These are phyloP conservation scores for Nicotiana obtusifolia DNA, from an alignment of 257 asterid species.

Conservation along the genomic window DNA sequence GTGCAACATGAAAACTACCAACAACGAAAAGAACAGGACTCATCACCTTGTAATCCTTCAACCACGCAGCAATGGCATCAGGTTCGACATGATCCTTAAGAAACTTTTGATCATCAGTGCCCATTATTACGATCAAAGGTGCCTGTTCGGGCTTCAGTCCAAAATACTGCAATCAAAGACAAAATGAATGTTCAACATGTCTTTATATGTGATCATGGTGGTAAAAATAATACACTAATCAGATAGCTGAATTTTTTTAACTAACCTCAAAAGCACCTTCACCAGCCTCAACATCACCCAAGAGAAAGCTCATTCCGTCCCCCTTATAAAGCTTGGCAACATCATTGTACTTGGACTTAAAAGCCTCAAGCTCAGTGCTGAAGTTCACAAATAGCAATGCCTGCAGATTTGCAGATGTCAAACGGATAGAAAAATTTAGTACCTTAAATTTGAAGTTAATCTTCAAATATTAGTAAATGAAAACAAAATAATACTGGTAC, in stretches of 20 bases:
- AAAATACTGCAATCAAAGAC: slow-evolving; percentile 54
- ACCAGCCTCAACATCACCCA: slow-evolving; percentile 60
- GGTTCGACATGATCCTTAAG: slow-evolving; percentile 52
- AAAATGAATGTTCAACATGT: neutral
- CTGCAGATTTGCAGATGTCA: slow-evolving; percentile 24
- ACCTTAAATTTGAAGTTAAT: neutral
- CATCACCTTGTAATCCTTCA: slow-evolving; percentile 57
- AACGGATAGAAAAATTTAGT: neutral
- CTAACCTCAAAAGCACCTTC: slow-evolving; percentile 72
- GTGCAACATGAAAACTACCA: neutral
- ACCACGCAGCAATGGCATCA: slow-evolving; percentile 49
- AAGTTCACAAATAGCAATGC: slow-evolving; percentile 70
- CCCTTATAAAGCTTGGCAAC: slow-evolving; percentile 61
- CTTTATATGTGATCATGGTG: neutral
- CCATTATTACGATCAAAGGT: slow-evolving; percentile 57
- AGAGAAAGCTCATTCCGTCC: slow-evolving; percentile 58
- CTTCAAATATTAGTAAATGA: neutral
- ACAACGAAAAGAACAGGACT: neutral
- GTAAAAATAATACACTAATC: neutral
- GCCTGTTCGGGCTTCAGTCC: slow-evolving; percentile 62
- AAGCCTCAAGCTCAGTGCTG: slow-evolving; percentile 50
- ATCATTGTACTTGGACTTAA: slow-evolving; percentile 46
- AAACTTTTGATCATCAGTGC: slow-evolving; percentile 44
- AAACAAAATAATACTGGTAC: neutral
- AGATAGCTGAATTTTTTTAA: neutral